These are phyloP conservation scores for Rhynchospora breviuscula DNA, from an alignment of 176 grass and related monocot genomes.

Conservation along the genomic window DNA sequence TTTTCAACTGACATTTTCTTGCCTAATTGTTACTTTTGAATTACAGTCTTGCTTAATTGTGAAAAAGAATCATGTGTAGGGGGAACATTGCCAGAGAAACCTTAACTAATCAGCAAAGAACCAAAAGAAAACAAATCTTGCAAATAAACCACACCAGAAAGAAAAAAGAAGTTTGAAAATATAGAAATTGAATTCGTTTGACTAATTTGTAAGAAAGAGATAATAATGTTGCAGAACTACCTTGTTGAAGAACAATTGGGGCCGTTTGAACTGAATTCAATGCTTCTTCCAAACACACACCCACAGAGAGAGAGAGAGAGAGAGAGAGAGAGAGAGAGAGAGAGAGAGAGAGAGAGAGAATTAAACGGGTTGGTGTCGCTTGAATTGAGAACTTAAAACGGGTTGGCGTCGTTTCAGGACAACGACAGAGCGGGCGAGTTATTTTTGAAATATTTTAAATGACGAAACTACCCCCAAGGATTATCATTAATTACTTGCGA, in stretches of 20 bases:
- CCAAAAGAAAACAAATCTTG: not conserved
- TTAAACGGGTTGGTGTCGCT: slow-evolving; percentile 2
- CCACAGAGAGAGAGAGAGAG: not conserved
- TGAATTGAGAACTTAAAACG: not conserved
- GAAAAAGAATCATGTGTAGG: not conserved
- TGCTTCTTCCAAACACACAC: not conserved
- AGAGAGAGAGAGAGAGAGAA: not conserved
- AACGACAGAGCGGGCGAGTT: not conserved
- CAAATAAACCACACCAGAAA: not conserved
- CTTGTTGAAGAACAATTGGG: not conserved
- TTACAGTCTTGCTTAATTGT: not conserved
- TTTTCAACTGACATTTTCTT: not conserved
- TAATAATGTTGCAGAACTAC: not conserved
- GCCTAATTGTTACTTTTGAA: not conserved
- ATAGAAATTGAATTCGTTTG: not conserved
- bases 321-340: not conserved
- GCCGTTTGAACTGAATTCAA: slow-evolving; percentile 3
- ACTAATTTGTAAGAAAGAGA: not conserved
- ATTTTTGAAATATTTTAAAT: not conserved
- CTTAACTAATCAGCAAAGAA: not conserved
- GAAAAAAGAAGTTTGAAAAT: not conserved
- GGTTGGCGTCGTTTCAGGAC: not conserved
- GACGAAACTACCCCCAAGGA: not conserved
- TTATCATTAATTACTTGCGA: not conserved
- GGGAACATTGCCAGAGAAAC: not conserved